phyloP scores from a whole-genome alignment of 768 basidiomycete genomes.

The Tremella mesenterica region DNA sequence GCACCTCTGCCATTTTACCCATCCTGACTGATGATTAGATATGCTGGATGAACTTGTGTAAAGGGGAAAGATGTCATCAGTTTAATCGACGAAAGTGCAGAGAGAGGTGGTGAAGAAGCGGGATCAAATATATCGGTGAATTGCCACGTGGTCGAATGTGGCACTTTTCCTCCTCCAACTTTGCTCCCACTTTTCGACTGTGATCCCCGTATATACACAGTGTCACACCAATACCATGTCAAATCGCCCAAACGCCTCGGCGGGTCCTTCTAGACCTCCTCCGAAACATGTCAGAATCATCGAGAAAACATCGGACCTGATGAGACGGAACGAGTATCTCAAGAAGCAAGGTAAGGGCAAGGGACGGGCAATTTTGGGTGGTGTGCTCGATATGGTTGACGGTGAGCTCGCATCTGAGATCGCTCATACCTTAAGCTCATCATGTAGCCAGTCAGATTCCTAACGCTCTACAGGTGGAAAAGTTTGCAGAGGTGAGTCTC shows the following conservation, averaged over 20 bases:
- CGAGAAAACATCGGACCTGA: conserved; percentile 19
- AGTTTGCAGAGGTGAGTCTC: conserved; percentile 64
- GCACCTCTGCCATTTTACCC: conserved; percentile 95
- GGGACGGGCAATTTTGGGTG: conserved; percentile 22
- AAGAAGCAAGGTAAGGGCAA: conserved; percentile 17
- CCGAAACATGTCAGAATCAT: conserved; percentile 7
- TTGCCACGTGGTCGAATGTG: too few species aligned
- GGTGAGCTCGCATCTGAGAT: conserved; percentile 8
- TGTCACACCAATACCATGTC: background rate
- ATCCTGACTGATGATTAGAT: conserved; percentile 51
- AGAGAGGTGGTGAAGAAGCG: too few species aligned
- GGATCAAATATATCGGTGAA: too few species aligned
- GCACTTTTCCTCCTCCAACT: too few species aligned
- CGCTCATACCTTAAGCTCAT: conserved; percentile 4
- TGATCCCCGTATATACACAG: too few species aligned
- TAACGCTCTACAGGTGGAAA: conserved; percentile 71
- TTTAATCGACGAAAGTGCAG: too few species aligned
- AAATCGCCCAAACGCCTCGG: background rate
- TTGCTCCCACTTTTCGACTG: too few species aligned
- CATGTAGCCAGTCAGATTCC: conserved; percentile 59
- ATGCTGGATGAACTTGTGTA: too few species aligned
- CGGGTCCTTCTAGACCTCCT: conserved; percentile 4
- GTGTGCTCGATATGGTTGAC: conserved; percentile 11
- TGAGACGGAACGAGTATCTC: conserved; percentile 11
- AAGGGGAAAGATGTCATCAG: too few species aligned